Evolutionary conservation across 257 asterid genomes (phyloP).

Genomic region (Ajuga chamaepitys): DNA sequence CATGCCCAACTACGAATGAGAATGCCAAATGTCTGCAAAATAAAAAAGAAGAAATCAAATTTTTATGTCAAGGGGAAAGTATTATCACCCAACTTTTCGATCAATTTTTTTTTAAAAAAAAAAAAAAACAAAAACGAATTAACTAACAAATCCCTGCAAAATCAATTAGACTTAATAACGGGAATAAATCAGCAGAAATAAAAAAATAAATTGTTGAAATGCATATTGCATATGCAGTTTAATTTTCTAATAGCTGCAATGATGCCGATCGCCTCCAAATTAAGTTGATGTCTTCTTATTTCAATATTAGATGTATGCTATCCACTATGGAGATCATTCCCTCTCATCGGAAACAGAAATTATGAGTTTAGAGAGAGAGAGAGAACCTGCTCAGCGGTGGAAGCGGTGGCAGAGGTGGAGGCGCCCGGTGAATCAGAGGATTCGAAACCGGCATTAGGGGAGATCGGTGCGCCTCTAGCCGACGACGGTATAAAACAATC

Average conservation of each 20-base stretch:
- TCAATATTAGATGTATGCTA: background rate
- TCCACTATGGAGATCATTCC: background rate
- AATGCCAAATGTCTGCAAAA: constrained; percentile 50
- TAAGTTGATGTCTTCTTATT: background rate
- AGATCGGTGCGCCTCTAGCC: constrained; percentile 8
- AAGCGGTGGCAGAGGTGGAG: constrained; percentile 17
- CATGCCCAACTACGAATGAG: constrained; percentile 72
- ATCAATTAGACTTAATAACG: background rate
- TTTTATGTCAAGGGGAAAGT: too few species aligned
- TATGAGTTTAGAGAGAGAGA: background rate
- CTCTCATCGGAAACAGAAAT: too few species aligned
- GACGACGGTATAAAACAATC: constrained; percentile 45
- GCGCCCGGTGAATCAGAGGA: constrained; percentile 30
- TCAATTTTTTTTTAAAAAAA: background rate
- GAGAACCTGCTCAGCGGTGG: constrained; percentile 39
- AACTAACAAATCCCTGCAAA: background rate
- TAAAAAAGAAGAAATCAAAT: background rate
- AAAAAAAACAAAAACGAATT: background rate
- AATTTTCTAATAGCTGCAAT: background rate
- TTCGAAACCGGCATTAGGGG: constrained; percentile 24
- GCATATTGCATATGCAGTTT: background rate
- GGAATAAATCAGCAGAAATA: background rate
- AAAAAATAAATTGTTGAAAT: background rate
- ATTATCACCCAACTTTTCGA: background rate
- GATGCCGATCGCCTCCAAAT: background rate